Percentiles rank a stretch among this genome's conserved stretches.
Evolutionary conservation across 345 rosid genomes (phyloP).

Genomic region (Hirschfeldia incana): DNA sequence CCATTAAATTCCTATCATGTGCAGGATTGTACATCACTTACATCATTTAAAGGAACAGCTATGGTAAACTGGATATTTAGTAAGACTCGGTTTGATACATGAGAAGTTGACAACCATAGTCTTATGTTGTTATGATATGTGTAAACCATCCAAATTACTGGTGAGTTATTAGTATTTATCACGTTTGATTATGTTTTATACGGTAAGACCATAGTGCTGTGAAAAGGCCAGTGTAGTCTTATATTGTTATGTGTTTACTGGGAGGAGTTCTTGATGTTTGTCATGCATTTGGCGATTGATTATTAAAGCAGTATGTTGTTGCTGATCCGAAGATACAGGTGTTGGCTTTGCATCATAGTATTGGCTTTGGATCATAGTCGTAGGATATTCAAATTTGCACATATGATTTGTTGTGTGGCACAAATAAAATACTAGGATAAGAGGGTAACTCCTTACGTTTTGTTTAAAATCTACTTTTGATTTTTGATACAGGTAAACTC

Average conservation of each 20-base stretch:
- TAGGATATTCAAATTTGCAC: too few species aligned
- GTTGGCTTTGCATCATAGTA: slow-evolving; percentile 4
- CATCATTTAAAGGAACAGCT: background rate
- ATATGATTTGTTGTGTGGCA: background rate
- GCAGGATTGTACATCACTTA: background rate
- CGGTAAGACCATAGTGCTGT: background rate
- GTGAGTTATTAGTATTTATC: background rate
- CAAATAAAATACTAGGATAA: background rate
- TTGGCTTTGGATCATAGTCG: too few species aligned
- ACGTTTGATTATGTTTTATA: background rate
- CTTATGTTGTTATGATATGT: background rate
- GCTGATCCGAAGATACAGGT: slow-evolving; percentile 99
- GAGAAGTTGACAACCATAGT: background rate
- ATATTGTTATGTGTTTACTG: too few species aligned
- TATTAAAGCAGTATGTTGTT: slow-evolving; percentile 96
- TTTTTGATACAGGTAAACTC: background rate
- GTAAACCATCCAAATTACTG: background rate
- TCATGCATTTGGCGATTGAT: slow-evolving; percentile 97
- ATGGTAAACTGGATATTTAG: background rate
- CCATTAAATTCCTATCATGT: background rate
- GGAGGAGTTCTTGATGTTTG: slow-evolving; percentile 94
- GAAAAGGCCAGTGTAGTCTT: background rate
- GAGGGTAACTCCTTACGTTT: background rate
- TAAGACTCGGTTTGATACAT: background rate
- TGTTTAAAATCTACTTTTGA: background rate